Percentiles rank a stretch among this genome's conserved stretches.
phyloP scores from a whole-genome alignment of 441 rosid genomes.

The Bocquillonia castaneifolia region DNA sequence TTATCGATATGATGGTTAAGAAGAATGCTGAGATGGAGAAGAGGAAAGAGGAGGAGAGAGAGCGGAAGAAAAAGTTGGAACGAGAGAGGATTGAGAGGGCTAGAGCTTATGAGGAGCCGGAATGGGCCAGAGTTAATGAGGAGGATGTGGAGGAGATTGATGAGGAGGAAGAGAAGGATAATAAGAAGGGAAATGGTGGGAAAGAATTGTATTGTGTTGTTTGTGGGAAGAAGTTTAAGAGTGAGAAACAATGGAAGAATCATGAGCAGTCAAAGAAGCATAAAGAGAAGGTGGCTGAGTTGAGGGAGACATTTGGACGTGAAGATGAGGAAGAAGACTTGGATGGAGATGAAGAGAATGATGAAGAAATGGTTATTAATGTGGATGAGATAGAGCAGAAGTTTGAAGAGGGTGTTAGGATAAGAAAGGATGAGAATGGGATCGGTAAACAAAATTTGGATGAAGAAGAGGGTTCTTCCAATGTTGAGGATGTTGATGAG shows the following conservation, averaged over 20 bases:
- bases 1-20: conserved; percentile 71
- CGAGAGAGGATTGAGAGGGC: conserved; percentile 67
- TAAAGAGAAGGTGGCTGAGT: conserved; percentile 80
- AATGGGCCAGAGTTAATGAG: conserved; percentile 56
- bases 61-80: conserved; percentile 67
- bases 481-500: conserved; percentile 35
- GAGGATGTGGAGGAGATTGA: conserved; percentile 49
- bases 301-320: conserved; percentile 50
- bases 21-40: conserved; percentile 67
- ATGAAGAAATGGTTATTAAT: conserved; percentile 26
- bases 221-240: conserved; percentile 88
- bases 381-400: conserved; percentile 45
- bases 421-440: conserved; percentile 27
- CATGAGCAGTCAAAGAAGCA: conserved; percentile 99
- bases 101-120: conserved; percentile 63
- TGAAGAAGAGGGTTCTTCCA: conserved; percentile 38
- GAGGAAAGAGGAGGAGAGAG: conserved; percentile 63
- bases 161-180: conserved; percentile 37
- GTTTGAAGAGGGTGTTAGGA: conserved; percentile 40
- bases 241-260: conserved; percentile 96
- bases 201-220: conserved; percentile 73
- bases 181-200: conserved; percentile 32
- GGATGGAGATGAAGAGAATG: conserved; percentile 29
- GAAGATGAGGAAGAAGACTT: conserved; percentile 28
- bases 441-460: conserved; percentile 27